Evolutionary conservation across 495 filamentous ascomycete species (phyloP).

Genomic region (Penicillium subrubescens): DNA sequence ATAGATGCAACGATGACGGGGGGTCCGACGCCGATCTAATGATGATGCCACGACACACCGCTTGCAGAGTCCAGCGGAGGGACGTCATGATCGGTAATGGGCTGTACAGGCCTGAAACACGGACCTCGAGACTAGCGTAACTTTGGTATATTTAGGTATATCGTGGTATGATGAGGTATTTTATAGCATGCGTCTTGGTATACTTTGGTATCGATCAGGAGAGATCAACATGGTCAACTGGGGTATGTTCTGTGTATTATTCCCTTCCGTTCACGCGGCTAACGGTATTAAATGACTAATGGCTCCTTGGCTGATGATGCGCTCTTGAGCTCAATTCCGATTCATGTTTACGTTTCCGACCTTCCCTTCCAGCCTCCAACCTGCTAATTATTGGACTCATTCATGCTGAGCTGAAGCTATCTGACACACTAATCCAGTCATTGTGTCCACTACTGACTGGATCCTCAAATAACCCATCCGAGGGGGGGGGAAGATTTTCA

Average conservation of each 20-base stretch:
- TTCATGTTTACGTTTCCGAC: background rate
- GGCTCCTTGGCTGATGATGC: constrained; percentile 16
- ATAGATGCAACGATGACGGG: constrained; percentile 12
- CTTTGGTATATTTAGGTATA: constrained; percentile 6
- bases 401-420: too few species aligned
- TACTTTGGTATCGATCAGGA: background rate
- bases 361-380: background rate
- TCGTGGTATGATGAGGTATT: constrained; percentile 2
- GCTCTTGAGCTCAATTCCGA: constrained; percentile 1
- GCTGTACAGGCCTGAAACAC: constrained; percentile 19
- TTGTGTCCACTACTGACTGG: background rate
- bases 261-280: background rate
- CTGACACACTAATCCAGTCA: background rate
- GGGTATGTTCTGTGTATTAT: background rate
- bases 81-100: constrained; percentile 25
- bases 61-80: constrained; percentile 14
- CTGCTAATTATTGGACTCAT: background rate
- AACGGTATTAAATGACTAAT: constrained; percentile 13
- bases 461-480: background rate
- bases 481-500: constrained; percentile 13
- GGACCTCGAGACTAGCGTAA: constrained; percentile 12
- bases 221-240: background rate
- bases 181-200: background rate
- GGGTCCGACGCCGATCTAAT: constrained; percentile 6
- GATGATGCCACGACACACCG: constrained; percentile 25